Base-by-base conservation (phyloP, 345 rosid species). In the Melaleuca alternifolia region DNA sequence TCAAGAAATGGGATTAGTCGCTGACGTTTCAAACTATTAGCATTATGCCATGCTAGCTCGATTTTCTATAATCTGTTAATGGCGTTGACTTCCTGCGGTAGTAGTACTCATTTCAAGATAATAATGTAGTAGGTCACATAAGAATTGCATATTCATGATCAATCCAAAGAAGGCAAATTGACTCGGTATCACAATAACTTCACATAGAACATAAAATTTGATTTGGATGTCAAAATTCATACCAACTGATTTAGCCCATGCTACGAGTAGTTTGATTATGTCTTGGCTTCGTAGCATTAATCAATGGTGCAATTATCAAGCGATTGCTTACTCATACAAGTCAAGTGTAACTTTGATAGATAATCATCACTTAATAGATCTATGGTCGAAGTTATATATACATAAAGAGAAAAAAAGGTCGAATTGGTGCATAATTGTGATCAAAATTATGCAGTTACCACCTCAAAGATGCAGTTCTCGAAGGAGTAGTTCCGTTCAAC, bases 381-480 rank as follows among this genome's bases (percentile, higher is more conserved):
- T 10, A 4, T 3, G 13, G 79, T 33, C 7, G 3, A 71, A 71
- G 37, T 59, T 12, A n/a, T 59, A n/a, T n/a, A n/a, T 59, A 59
- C 16, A n/a, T 59, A 33, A n/a, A n/a, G 79, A 18, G 79, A 37
- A 18, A 53, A 65, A 53, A 53, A 53, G 20, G 23, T 10, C 6
- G 56, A 7, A 53, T 20, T 23, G 56, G 18, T 23, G 0, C 6
- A 53, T 21, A 18, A 18, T 53, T 53, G 18, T 53, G 56, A 53
- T 23, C 23, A 6, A 53, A 18, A 53, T 53, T 18, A 53, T 54
- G 26, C 50, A 65, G 89, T 81, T 56, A 54, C 44, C 24, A 88
- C 82, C 37, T 81, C 71, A 88, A 82, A 83, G 87, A 85, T 61
- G 84, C 57, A 10, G 48, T 85, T 24, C 87, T 87, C 30, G 87